Evolutionary conservation across 164 flowering plant species (phyloP), one percentile per base, ranked within the genome.

Genomic region (Santalum album): DNA sequence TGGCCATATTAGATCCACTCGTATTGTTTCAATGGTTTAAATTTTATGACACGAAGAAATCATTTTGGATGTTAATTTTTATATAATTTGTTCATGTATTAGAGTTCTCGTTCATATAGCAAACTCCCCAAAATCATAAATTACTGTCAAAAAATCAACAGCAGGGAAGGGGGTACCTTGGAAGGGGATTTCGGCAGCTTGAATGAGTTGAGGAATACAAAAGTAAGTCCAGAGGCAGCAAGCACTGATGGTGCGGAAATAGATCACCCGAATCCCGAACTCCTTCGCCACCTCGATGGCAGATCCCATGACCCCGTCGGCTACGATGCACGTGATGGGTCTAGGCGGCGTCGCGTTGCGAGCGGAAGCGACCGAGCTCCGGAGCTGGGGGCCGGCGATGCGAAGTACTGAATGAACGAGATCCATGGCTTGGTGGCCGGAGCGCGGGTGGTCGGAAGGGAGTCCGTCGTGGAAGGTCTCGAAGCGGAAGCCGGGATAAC

Each of bases 391-490:
- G 50, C 61, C 54, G 0, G 68, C 49, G 26, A 19, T 22, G 20
- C 26, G 3, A 15, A 49, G 19, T 18, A 68, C 22, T 0, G 69
- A 54, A 11, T 64, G 51, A n/a, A 60, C 57, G 1, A 69, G 39
- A 11, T 71, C 62, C 0, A 51, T 18, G 9, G 69, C 43, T 18
- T 10, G 21, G 24, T 22, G 63, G 6, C 62, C 73, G 9, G 65
- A 43, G 48, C 70, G 66, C 2, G 70, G 61, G 35, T 70, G 50
- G 32, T 65, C 62, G 2, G n/a, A 11, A 1, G 67, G 66, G 7
- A 76, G 69, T 2, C 78, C 78, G 40, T 71, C 78, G 44, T 72
- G 22, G 27, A 71, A 65, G 43, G 74, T 42, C n/a, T 29, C 22
- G 42, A 73, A 71, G 21, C 26, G 58, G 49, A 73, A 52, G 11